Evolutionary conservation across 352 stramenopile species (phyloP).

Genomic region (Pythium grandisporangium): DNA sequence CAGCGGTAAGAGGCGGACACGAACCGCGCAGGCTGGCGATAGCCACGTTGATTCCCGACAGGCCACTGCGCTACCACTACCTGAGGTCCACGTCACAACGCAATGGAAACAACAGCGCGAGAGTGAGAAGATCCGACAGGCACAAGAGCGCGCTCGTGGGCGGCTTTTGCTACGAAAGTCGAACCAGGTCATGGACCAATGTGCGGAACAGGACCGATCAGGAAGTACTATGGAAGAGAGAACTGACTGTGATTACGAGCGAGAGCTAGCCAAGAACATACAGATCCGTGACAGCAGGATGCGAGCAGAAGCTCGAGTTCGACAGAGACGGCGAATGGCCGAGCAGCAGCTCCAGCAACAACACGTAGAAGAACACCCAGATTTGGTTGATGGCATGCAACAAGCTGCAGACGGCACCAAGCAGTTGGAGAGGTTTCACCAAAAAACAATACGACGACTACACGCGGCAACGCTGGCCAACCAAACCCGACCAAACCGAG

Average conservation of each 20-base stretch:
- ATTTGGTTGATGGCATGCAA: too few species aligned
- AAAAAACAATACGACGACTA: neutral
- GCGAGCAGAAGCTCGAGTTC: neutral
- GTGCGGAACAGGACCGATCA: slow-evolving; percentile 7
- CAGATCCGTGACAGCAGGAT: too few species aligned
- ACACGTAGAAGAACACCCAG: too few species aligned
- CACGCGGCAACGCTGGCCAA: neutral
- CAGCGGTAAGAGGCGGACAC: neutral
- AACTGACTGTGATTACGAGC: neutral
- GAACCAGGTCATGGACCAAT: slow-evolving; percentile 29
- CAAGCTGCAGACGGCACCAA: neutral
- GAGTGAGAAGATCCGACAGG: slow-evolving; percentile 36
- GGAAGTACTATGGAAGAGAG: neutral
- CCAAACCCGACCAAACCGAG: slow-evolving; percentile 2
- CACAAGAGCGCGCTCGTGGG: slow-evolving; percentile 43
- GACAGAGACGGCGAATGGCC: neutral
- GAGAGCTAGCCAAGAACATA: too few species aligned
- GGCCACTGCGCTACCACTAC: slow-evolving; percentile 4
- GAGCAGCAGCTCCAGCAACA: neutral
- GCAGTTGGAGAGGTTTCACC: neutral
- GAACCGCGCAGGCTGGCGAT: slow-evolving; percentile 3
- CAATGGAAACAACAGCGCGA: slow-evolving; percentile 23
- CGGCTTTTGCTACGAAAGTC: slow-evolving; percentile 28
- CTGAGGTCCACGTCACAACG: slow-evolving; percentile 15
- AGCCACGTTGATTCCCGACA: too few species aligned